phyloP scores from a whole-genome alignment of 2,329 filamentous ascomycete species.

The Fusarium irregulare region DNA sequence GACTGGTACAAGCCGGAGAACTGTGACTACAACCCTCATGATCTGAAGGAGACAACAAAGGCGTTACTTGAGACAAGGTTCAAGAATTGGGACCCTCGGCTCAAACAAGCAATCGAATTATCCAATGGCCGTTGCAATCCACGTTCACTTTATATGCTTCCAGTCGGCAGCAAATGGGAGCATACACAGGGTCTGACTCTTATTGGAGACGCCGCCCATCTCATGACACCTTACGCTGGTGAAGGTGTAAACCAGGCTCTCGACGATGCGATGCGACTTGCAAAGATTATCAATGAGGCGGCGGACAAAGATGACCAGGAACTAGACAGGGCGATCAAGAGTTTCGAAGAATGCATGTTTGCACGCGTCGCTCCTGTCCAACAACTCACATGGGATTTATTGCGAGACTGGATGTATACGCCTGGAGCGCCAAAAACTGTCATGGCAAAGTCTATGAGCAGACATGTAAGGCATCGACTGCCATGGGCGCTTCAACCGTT shows the following conservation, averaged over 20 bases:
- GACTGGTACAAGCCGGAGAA: slow-evolving; percentile 53
- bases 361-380: slow-evolving; percentile 52
- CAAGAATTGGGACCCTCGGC: slow-evolving; percentile 56
- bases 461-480: slow-evolving; percentile 49
- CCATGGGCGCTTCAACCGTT: slow-evolving; percentile 49
- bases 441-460: slow-evolving; percentile 53
- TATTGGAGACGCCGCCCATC: slow-evolving; percentile 69
- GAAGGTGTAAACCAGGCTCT: slow-evolving; percentile 70
- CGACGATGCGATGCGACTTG: slow-evolving; percentile 64
- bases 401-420: slow-evolving; percentile 61
- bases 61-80: slow-evolving; percentile 51
- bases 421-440: slow-evolving; percentile 57
- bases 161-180: slow-evolving; percentile 61
- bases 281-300: slow-evolving; percentile 54
- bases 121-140: slow-evolving; percentile 54
- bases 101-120: slow-evolving; percentile 56
- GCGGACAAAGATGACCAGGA: slow-evolving; percentile 37
- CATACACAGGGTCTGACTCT: slow-evolving; percentile 62
- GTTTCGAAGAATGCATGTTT: slow-evolving; percentile 56
- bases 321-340: slow-evolving; percentile 50
- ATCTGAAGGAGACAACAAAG: slow-evolving; percentile 54
- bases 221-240: slow-evolving; percentile 69
- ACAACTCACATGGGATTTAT: slow-evolving; percentile 58
- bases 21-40: slow-evolving; percentile 57
- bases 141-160: slow-evolving; percentile 64